These are phyloP conservation scores for Ceratobasidium sp. DNA, from an alignment of 1,284 basidiomycete genomes.

Conservation along the genomic window DNA sequence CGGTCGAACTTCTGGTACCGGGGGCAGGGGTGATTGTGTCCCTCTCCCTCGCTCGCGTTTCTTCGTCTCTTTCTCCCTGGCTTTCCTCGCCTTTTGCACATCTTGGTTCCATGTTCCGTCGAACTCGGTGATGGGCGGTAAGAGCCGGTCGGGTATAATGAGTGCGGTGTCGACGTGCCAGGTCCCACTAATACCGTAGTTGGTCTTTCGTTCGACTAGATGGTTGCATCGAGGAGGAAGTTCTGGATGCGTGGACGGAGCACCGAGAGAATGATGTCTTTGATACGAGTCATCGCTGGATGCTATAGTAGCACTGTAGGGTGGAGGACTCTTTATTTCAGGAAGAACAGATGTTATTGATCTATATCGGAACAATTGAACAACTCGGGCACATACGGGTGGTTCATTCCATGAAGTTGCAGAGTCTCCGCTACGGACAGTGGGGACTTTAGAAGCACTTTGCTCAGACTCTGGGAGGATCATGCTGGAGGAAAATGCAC, in stretches of 20 bases:
- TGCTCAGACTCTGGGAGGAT: constrained; percentile 21
- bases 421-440: constrained; percentile 14
- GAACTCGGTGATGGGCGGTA: constrained; percentile 20
- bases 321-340: constrained; percentile 18
- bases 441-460: constrained; percentile 7
- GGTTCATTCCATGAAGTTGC: constrained; percentile 6
- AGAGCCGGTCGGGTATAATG: constrained; percentile 13
- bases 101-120: constrained; percentile 29
- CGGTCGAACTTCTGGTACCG: constrained; percentile 7
- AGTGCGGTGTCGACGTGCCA: constrained; percentile 40
- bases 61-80: neutral
- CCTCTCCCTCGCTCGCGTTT: constrained; percentile 4
- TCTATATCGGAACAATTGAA: neutral
- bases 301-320: constrained; percentile 21
- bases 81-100: constrained; percentile 18
- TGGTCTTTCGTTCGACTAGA: constrained; percentile 15
- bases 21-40: neutral
- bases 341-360: neutral
- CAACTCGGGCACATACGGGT: neutral
- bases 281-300: neutral
- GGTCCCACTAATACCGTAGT: constrained; percentile 5
- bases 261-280: neutral
- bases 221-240: constrained; percentile 37
- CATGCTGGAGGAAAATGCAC: neutral
- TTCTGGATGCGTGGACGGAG: neutral